phyloP scores from a whole-genome alignment of 306 rosid species.

The Prunus campanulata region DNA sequence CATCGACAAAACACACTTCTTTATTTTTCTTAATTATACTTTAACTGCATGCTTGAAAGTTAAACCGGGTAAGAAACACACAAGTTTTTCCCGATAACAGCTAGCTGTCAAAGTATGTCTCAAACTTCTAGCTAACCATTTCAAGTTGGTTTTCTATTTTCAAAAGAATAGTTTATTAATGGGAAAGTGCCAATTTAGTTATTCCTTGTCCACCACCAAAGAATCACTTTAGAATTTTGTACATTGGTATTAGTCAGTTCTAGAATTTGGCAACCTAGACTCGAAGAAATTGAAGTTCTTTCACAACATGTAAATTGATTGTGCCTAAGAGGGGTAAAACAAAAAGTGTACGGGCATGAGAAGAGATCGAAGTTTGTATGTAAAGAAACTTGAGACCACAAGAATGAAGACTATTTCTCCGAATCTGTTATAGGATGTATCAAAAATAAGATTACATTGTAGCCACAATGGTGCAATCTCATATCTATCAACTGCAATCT shows the following conservation, averaged over 20 bases:
- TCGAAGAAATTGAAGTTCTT: background rate
- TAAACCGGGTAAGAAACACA: background rate
- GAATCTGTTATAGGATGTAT: background rate
- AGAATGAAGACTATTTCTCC: background rate
- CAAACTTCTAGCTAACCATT: background rate
- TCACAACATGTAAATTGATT: no score
- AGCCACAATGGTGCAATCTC: background rate
- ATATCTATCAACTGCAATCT: background rate
- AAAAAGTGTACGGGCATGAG: background rate
- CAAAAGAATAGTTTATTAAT: no score
- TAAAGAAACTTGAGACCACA: background rate
- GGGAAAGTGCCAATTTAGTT: background rate
- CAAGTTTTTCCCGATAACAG: background rate
- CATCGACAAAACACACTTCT: background rate
- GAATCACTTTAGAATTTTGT: background rate
- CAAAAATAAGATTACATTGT: background rate
- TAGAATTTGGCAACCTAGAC: background rate
- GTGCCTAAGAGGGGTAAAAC: background rate
- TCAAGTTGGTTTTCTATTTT: background rate
- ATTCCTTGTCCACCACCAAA: background rate
- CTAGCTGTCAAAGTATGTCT: background rate
- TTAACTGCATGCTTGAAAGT: background rate
- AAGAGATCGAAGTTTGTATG: no score
- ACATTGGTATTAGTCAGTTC: background rate
- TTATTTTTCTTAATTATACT: background rate